Percentiles rank a stretch among this genome's conserved stretches.
phyloP scores from a whole-genome alignment of 306 rosid species.

The Cucumis cinereus region DNA sequence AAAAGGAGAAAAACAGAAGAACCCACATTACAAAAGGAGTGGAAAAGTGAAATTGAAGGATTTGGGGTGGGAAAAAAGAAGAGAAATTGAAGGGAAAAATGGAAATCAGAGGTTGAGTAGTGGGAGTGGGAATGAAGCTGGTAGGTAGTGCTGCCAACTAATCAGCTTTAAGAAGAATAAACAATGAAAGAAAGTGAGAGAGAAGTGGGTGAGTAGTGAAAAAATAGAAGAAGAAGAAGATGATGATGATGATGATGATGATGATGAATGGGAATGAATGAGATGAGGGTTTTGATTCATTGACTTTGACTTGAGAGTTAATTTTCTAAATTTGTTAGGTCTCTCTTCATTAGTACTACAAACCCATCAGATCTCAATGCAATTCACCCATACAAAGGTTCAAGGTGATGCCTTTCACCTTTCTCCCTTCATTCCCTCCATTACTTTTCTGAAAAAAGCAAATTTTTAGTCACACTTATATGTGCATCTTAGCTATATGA shows the following conservation, averaged over 20 bases:
- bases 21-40: neutral
- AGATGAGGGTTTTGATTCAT: neutral
- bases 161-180: neutral
- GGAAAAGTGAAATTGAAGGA: neutral
- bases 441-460: no score
- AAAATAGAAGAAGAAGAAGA: no score
- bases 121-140: neutral
- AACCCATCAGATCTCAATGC: neutral
- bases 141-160: slow-evolving; percentile 11
- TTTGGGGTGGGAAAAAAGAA: neutral
- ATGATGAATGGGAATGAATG: no score
- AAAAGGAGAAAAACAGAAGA: neutral
- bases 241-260: no score
- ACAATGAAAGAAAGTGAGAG: neutral
- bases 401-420: neutral
- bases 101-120: neutral
- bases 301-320: slow-evolving; percentile 7
- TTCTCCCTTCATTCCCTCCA: neutral
- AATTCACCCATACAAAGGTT: neutral
- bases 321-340: neutral
- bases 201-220: neutral
- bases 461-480: no score
- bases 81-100: neutral
- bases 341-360: neutral
- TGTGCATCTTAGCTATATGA: no score